Evolutionary conservation across 2,329 filamentous ascomycete species (phyloP), one percentile per base, ranked within the genome.

Genomic region (Fusarium torulosum): DNA sequence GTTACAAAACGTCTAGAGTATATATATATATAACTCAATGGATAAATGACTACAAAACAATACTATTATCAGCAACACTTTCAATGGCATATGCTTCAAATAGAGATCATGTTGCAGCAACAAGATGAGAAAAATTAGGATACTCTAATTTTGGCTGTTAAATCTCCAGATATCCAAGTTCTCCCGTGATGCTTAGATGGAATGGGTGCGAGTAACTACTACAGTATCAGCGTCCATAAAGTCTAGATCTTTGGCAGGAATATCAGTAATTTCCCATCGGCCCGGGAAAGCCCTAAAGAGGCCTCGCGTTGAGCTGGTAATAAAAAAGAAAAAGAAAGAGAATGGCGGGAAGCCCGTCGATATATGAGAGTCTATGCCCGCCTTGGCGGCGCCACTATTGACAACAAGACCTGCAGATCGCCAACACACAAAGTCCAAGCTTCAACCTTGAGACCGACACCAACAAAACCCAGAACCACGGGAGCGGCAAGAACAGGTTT

Each of bases 351-450:
- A 53, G 41, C 25, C 25, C 27, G 25, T 45, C 20, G 33, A 45
- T 51, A 46, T 33, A 37, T 37, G 19, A 31, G 35, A 55, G 37
- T 43, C 49, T 37, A 37, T 37, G 33, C 42, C 63, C 52, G 52
- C 40, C 65, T 66, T 66, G 66, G 66, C 66, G 43, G 62, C 50
- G 66, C 66, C 66, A 69, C 62, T 64, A 59, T 59, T 65, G 61
- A 47, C 49, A 63, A 47, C 55, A 63, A 44, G 43, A 56, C 59
- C 38, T 59, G 60, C 61, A 64, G 60, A 64, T 59, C 46, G 53
- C 60, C 62, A 65, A 37, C 60, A 51, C 59, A 65, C 46, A 61
- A 61, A 65, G 61, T 51, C 61, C 33, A 64, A 59, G 53, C 59
- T 64, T 53, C 59, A 53, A 59, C 46, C 44, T 46, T 40, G 17